A percentile compares a stretch with the other conserved stretches of the same genome.
phyloP scores from a whole-genome alignment of 2,329 filamentous ascomycete species.

The Pseudodiploospora longispora region DNA sequence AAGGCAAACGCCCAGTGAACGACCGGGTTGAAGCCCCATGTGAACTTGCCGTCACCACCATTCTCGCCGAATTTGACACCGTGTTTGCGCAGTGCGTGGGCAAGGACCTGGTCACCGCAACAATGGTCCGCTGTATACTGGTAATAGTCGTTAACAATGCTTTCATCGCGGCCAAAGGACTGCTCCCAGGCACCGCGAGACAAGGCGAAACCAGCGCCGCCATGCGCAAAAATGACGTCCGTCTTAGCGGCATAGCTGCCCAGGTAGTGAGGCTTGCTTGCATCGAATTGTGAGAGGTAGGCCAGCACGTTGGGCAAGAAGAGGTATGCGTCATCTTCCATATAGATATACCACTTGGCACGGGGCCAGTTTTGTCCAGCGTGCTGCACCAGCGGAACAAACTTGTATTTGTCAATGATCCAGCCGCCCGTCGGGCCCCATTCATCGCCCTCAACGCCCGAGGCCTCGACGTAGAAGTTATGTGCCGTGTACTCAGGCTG shows the following conservation, averaged over 20 bases:
- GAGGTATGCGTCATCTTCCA: slow-evolving; percentile 18
- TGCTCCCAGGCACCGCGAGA: slow-evolving; percentile 17
- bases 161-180: slow-evolving; percentile 12
- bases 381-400: slow-evolving; percentile 17
- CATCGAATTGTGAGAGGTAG: slow-evolving; percentile 14
- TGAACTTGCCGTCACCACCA: slow-evolving; percentile 16
- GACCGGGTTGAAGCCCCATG: slow-evolving; percentile 17
- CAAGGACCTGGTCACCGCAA: slow-evolving; percentile 18
- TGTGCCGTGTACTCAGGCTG: slow-evolving; percentile 15
- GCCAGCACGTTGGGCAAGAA: slow-evolving; percentile 14
- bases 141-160: slow-evolving; percentile 14
- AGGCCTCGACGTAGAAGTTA: slow-evolving; percentile 16
- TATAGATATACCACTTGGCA: slow-evolving; percentile 19
- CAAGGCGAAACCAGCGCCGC: slow-evolving; percentile 16
- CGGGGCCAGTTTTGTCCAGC: slow-evolving; percentile 15
- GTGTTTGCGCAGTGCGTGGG: slow-evolving; percentile 12
- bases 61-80: slow-evolving; percentile 17
- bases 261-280: slow-evolving; percentile 13
- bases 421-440: slow-evolving; percentile 17
- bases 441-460: slow-evolving; percentile 15
- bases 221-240: slow-evolving; percentile 16
- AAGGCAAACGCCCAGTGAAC: slow-evolving; percentile 18
- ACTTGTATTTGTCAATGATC: slow-evolving; percentile 21
- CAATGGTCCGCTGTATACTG: slow-evolving; percentile 16
- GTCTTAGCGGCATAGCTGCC: slow-evolving; percentile 17